Evolutionary conservation across 495 filamentous ascomycete species (phyloP).

Genomic region (Hypomontagnella monticulosa): DNA sequence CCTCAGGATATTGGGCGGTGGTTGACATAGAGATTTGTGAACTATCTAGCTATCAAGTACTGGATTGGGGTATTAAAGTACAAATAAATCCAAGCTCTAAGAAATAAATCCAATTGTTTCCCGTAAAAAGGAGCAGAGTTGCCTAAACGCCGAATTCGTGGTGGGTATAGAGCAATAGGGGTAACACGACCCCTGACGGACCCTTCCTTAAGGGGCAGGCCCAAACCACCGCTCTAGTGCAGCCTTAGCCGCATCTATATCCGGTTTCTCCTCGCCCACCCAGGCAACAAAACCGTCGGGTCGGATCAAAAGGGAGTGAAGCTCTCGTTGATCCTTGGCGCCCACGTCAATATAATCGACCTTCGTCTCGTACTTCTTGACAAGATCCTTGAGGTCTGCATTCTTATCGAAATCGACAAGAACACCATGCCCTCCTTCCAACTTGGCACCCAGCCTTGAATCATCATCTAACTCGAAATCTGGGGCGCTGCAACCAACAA

Average conservation of each 20-base stretch:
- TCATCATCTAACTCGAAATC: slow-evolving; percentile 45
- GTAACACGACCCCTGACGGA: too few species aligned
- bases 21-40: too few species aligned
- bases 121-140: too few species aligned
- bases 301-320: slow-evolving; percentile 43
- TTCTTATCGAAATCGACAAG: slow-evolving; percentile 40
- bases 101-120: too few species aligned
- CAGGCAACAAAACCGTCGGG: slow-evolving; percentile 50
- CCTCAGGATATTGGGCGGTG: too few species aligned
- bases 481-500: slow-evolving; percentile 45
- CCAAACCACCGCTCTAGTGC: slow-evolving; percentile 25
- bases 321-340: slow-evolving; percentile 41
- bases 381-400: slow-evolving; percentile 16
- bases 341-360: slow-evolving; percentile 37
- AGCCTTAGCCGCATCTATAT: slow-evolving; percentile 29
- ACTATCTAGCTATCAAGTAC: too few species aligned
- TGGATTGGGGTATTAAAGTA: too few species aligned
- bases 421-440: slow-evolving; percentile 35
- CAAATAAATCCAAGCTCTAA: too few species aligned
- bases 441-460: slow-evolving; percentile 36
- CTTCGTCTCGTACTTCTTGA: slow-evolving; percentile 15
- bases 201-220: too few species aligned
- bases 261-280: slow-evolving; percentile 28
- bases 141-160: too few species aligned
- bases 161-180: too few species aligned